These are phyloP conservation scores for Anisodus tanguticus DNA, from an alignment of 257 asterid species.

Conservation along the genomic window DNA sequence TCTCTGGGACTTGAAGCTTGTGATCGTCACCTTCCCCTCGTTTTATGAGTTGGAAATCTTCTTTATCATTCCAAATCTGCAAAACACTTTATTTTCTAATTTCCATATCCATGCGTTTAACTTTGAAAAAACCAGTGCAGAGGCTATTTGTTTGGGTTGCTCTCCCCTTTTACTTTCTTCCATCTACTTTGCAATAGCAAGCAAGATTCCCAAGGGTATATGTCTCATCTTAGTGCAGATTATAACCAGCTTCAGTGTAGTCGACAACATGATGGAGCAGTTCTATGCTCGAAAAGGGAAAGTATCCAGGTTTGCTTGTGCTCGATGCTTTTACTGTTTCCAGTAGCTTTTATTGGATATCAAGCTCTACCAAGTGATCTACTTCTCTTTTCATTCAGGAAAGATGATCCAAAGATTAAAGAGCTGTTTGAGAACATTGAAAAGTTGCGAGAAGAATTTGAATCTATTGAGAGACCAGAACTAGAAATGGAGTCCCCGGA, in stretches of 20 bases:
- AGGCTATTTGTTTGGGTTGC: background rate
- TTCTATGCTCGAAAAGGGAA: conserved; percentile 69
- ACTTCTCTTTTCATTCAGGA: conserved; percentile 52
- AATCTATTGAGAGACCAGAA: conserved; percentile 84
- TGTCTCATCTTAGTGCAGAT: conserved; percentile 56
- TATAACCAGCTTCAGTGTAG: conserved; percentile 84
- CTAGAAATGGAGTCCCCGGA: conserved; percentile 78
- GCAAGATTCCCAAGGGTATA: background rate
- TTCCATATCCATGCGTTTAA: background rate
- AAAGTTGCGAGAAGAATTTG: conserved; percentile 75
- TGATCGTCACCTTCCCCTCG: background rate
- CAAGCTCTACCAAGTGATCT: conserved; percentile 26
- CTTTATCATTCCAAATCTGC: background rate
- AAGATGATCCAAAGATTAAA: conserved; percentile 68
- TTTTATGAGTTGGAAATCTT: conserved; percentile 11
- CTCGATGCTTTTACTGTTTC: conserved; percentile 10
- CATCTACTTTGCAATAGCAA: background rate
- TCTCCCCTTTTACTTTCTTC: conserved; percentile 8
- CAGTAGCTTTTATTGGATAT: conserved; percentile 6
- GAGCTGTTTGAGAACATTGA: conserved; percentile 75
- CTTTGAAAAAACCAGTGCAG: background rate
- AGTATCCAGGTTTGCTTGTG: conserved; percentile 60
- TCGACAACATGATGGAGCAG: conserved; percentile 90
- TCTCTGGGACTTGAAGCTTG: conserved; percentile 23
- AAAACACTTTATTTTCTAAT: background rate